Base-by-base conservation (phyloP, 495 filamentous ascomycete species). In the Lophiostoma macrostomum region DNA sequence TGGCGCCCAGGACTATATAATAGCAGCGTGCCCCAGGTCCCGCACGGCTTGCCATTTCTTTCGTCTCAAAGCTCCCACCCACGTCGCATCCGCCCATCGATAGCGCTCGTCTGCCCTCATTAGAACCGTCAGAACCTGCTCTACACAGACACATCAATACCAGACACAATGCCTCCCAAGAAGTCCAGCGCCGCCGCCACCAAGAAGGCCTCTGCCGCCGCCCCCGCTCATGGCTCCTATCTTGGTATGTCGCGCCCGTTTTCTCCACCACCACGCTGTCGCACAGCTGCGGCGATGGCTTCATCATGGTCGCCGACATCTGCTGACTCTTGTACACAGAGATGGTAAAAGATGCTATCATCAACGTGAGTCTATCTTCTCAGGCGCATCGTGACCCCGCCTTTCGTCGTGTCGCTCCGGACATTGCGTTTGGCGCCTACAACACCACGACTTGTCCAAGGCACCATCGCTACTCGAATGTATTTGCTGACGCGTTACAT, bases 321-420 rank as follows among this genome's bases (percentile, higher is more conserved):
- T 63, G 62, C 78, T 81, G 67, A 79, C 66, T 47, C 19, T 22
- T 16, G 6, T 28, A 41, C 52, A 36, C 73, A 82, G 81, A 82
- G 58, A 85, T 85, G 81, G 81, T 85, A 66, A 83, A 78, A 32
- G 80, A 84, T 61, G 81, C 80, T 49, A 84, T 85, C 63, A 60
- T 83, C 65, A 74, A 77, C 71, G 81, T 85, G 76, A 68, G 74
- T 78, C 64, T 60, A 63, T 66, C 64, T 18, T 55, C 57, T 39
- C 58, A 27, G 68, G 64, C 68, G 68, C 68, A 70, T 60, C 42
- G 45, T 45, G 54, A 50, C 63, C 66, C 68, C 64, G 65, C 63
- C 67, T 42, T 69, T 67, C 70, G 61, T 68, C 64, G 67, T 62
- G 42, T 56, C 57, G 51, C 56, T 37, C 38, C 41, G 7, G 18